phyloP scores from a whole-genome alignment of 176 grass and related monocot species.

The Oryza australiensis region DNA sequence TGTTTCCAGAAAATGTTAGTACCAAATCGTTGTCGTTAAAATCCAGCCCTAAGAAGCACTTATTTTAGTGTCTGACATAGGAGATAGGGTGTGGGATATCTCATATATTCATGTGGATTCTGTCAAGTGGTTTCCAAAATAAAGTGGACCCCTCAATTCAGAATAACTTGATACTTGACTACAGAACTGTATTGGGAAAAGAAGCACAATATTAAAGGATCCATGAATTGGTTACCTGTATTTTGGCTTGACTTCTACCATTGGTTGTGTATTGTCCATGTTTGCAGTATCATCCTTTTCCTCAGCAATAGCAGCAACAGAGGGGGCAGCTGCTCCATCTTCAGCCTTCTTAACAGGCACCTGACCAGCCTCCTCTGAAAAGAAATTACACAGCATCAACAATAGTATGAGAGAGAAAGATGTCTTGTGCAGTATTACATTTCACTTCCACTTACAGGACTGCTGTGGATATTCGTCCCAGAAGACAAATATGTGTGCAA shows the following conservation, averaged over 20 bases:
- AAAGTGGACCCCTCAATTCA: not conserved
- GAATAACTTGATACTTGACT: not conserved
- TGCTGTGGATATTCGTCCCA: not conserved
- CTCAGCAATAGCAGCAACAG: conserved; percentile 24
- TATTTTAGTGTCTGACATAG: not conserved
- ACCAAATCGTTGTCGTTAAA: not conserved
- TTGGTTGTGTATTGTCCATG: conserved; percentile 40
- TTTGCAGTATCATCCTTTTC: conserved; percentile 22
- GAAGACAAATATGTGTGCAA: not conserved
- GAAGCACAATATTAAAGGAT: not conserved
- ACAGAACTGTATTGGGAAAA: not conserved
- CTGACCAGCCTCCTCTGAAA: conserved; percentile 54
- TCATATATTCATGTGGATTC: not conserved
- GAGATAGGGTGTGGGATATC: not conserved
- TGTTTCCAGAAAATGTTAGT: conserved; percentile 25
- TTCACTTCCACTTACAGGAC: not conserved
- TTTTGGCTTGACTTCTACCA: conserved; percentile 63
- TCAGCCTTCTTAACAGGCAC: conserved; percentile 36
- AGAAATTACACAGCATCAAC: conserved; percentile 21
- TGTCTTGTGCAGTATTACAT: not conserved
- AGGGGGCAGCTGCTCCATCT: conserved; percentile 9
- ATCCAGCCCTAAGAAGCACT: not conserved
- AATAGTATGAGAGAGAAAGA: not conserved
- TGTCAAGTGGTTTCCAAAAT: conserved; percentile 1
- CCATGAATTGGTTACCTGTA: conserved; percentile 50